Percentiles rank a stretch among this genome's conserved stretches.
Evolutionary conservation across 2,329 filamentous ascomycete genomes (phyloP).

Genomic region (Harringtonia lauricola): DNA sequence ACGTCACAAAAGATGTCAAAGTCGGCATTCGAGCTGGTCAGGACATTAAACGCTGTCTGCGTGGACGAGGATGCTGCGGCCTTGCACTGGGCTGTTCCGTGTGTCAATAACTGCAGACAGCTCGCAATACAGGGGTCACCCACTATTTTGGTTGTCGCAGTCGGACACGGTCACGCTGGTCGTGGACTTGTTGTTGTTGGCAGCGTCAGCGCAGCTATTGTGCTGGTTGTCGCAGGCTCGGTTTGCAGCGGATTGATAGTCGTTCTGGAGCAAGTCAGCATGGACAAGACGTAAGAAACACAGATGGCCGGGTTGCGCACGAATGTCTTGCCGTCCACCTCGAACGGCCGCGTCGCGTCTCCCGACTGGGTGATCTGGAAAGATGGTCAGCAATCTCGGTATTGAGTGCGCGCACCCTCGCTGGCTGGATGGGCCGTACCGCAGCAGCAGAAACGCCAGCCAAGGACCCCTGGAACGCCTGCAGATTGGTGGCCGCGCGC

Average conservation of each 20-base stretch:
- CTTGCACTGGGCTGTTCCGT: slow-evolving; percentile 30
- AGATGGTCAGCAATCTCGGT: background rate
- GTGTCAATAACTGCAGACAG: no score
- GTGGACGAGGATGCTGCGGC: slow-evolving; percentile 18
- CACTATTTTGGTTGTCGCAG: slow-evolving; percentile 34
- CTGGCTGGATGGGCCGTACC: slow-evolving; percentile 13
- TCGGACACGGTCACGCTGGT: slow-evolving; percentile 25
- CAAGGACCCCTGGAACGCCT: slow-evolving; percentile 28
- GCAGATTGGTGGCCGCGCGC: slow-evolving; percentile 22
- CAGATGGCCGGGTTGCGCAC: slow-evolving; percentile 16
- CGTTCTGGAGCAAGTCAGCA: slow-evolving; percentile 18
- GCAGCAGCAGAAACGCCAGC: slow-evolving; percentile 25
- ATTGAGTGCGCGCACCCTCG: background rate
- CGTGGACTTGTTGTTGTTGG: slow-evolving; percentile 24
- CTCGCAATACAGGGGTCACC: slow-evolving; percentile 13
- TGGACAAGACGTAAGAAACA: background rate
- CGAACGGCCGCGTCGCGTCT: slow-evolving; percentile 28
- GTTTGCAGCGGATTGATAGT: slow-evolving; percentile 29
- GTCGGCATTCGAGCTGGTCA: slow-evolving; percentile 28
- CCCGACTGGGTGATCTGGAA: slow-evolving; percentile 26
- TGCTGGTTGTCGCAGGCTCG: slow-evolving; percentile 38
- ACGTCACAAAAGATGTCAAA: slow-evolving; percentile 36
- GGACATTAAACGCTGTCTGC: slow-evolving; percentile 18
- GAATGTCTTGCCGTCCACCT: slow-evolving; percentile 32
- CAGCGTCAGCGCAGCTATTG: slow-evolving; percentile 31